A percentile compares a stretch with the other conserved stretches of the same genome.
These are phyloP conservation scores for Zymoseptoria ardabiliae DNA, from an alignment of 2,329 filamentous ascomycete genomes.

Conservation along the genomic window DNA sequence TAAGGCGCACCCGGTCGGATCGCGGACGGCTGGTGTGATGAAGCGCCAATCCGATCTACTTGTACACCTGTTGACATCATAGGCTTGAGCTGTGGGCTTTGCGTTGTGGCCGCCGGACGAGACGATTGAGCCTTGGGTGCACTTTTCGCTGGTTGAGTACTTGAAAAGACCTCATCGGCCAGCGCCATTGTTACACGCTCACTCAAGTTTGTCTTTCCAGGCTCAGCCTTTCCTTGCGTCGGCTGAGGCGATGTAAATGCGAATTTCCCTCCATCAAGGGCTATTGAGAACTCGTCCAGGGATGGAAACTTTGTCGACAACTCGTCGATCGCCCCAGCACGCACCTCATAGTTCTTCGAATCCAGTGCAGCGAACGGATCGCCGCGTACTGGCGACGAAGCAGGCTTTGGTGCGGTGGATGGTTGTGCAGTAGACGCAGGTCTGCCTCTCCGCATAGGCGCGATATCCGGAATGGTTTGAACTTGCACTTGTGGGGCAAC, in stretches of 20 bases:
- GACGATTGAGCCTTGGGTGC: constrained; percentile 13
- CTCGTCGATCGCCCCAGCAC: constrained; percentile 60
- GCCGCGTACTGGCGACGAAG: constrained; percentile 57
- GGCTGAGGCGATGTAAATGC: constrained; percentile 9
- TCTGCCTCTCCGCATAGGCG: constrained; percentile 85
- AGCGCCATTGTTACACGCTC: constrained; percentile 67
- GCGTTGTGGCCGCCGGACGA: constrained; percentile 4
- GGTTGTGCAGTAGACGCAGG: constrained; percentile 47
- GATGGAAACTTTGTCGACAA: constrained; percentile 80
- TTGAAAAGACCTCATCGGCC: constrained; percentile 71
- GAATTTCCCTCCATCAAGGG: constrained; percentile 55
- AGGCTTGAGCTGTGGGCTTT: constrained; percentile 8
- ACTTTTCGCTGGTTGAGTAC: constrained; percentile 1
- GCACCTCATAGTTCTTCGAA: constrained; percentile 46
- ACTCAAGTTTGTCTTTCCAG: constrained; percentile 46
- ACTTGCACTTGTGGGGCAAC: constrained; percentile 65
- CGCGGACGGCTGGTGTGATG: constrained; percentile 41
- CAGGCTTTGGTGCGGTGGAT: constrained; percentile 33
- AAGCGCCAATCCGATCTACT: constrained; percentile 5
- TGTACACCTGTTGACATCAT: constrained; percentile 1
- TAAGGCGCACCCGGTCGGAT: constrained; percentile 37
- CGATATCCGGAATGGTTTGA: constrained; percentile 74
- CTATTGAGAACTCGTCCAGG: constrained; percentile 82
- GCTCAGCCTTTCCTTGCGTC: constrained; percentile 38
- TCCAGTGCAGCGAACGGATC: constrained; percentile 93